Percentiles rank a stretch among this genome's conserved stretches.
These are phyloP conservation scores for Galerina sulciceps DNA, from an alignment of 768 basidiomycete genomes.

Conservation along the genomic window DNA sequence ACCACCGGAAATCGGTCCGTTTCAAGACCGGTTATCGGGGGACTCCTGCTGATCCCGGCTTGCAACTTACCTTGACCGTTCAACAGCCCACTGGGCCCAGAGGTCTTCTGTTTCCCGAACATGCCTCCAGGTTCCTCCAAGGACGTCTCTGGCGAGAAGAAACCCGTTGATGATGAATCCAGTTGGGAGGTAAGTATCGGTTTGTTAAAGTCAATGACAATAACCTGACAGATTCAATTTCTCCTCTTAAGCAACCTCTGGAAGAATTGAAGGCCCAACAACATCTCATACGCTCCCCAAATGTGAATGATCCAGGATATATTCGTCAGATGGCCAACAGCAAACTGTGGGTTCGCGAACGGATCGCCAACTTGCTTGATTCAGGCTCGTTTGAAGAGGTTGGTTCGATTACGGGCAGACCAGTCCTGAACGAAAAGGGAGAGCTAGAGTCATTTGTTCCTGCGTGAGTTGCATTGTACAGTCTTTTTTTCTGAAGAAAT, in stretches of 20 bases:
- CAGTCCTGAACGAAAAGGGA: conserved; percentile 32
- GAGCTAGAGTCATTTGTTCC: conserved; percentile 36
- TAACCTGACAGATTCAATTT: neutral
- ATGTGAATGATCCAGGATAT: conserved; percentile 40
- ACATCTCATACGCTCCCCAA: conserved; percentile 32
- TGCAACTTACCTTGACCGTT: too few relatives aligned
- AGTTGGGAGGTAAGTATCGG: conserved; percentile 35
- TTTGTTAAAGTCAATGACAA: neutral
- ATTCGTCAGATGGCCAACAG: conserved; percentile 40
- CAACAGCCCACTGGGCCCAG: too few relatives aligned
- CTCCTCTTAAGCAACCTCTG: conserved; percentile 29
- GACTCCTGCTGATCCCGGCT: too few relatives aligned
- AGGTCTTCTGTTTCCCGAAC: neutral
- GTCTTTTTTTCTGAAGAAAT: neutral
- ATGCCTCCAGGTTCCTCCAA: neutral
- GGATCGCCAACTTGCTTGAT: conserved; percentile 37
- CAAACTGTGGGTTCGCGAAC: conserved; percentile 46
- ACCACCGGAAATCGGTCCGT: too few relatives aligned
- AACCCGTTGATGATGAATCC: conserved; percentile 22
- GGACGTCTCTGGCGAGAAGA: neutral
- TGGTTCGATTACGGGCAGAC: conserved; percentile 41
- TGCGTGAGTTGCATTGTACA: conserved; percentile 29
- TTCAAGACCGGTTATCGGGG: too few relatives aligned
- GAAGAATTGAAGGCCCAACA: conserved; percentile 35
- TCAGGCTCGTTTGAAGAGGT: conserved; percentile 37